phyloP scores from a whole-genome alignment of 345 rosid species.

The Gossypium longicalyx region DNA sequence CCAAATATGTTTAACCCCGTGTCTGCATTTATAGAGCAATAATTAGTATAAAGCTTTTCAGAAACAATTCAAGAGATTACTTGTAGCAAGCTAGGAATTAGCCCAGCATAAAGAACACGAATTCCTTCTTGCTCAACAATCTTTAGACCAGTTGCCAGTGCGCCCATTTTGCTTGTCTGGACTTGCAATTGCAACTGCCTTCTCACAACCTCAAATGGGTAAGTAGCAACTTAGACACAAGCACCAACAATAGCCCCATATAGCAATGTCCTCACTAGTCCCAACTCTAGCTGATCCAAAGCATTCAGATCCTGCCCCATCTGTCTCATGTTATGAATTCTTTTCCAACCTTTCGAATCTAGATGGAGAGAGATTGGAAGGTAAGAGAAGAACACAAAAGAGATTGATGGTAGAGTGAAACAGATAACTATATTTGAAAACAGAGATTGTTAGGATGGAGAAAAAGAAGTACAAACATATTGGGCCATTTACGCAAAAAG shows the following conservation, averaged over 20 bases:
- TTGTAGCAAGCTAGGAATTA: constrained; percentile 74
- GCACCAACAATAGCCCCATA: constrained; percentile 73
- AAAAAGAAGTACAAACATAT: no score
- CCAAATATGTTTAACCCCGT: not conserved
- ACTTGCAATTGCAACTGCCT: constrained; percentile 66
- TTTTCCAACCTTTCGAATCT: constrained; percentile 44
- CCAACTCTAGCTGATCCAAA: constrained; percentile 69
- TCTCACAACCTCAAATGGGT: constrained; percentile 74
- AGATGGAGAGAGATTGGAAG: no score
- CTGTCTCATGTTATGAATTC: constrained; percentile 51
- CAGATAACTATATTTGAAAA: no score
- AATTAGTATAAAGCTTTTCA: not conserved
- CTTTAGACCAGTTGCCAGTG: constrained; percentile 51
- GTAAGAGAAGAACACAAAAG: no score
- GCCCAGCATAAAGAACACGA: constrained; percentile 63
- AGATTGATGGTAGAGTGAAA: no score
- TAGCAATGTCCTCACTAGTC: constrained; percentile 61
- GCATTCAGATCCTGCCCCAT: constrained; percentile 52
- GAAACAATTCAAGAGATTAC: constrained; percentile 22
- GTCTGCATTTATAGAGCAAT: not conserved
- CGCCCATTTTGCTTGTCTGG: constrained; percentile 47
- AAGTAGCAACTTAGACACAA: constrained; percentile 69
- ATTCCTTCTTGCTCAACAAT: constrained; percentile 63
- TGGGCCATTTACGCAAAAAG: no score
- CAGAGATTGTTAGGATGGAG: no score